Conservation (phyloP, 306 rosid genomes). For the Rubus parviflorus region DNA sequence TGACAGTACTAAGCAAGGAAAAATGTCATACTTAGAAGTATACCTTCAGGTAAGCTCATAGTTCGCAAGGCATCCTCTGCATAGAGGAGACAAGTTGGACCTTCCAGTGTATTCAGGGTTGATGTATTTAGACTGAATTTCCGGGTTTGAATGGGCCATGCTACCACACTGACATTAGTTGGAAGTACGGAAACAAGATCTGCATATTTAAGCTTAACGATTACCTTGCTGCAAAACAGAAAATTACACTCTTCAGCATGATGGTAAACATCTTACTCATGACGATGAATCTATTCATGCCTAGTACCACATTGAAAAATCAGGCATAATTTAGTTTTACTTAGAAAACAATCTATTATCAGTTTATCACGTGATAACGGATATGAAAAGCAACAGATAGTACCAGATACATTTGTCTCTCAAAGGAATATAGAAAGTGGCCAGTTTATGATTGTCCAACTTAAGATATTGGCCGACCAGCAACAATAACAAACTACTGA, state of each 20-base stretch:
- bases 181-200: conserved; percentile 81
- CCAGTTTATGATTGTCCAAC: not conserved
- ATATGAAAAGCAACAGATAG: not conserved
- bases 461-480: not conserved
- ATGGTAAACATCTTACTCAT: not conserved
- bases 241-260: conserved; percentile 32
- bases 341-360: not conserved
- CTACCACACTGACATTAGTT: conserved; percentile 61
- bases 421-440: not conserved
- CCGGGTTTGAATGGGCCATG: conserved; percentile 66
- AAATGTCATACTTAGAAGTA: conserved; percentile 11
- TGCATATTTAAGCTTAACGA: conserved; percentile 76
- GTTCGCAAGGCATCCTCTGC: conserved; percentile 90
- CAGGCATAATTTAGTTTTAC: not conserved
- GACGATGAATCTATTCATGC: not conserved
- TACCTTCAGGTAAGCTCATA: conserved; percentile 90
- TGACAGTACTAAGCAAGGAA: not conserved
- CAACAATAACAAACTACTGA: not conserved
- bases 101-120: conserved; percentile 38
- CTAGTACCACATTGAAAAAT: not conserved
- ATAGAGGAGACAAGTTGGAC: conserved; percentile 67
- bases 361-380: not conserved
- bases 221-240: conserved; percentile 76
- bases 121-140: conserved; percentile 40
- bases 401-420: conserved; percentile 1